phyloP scores from a whole-genome alignment of 1,139 yeast genomes.

The Geotrichum cucujoidarum region DNA sequence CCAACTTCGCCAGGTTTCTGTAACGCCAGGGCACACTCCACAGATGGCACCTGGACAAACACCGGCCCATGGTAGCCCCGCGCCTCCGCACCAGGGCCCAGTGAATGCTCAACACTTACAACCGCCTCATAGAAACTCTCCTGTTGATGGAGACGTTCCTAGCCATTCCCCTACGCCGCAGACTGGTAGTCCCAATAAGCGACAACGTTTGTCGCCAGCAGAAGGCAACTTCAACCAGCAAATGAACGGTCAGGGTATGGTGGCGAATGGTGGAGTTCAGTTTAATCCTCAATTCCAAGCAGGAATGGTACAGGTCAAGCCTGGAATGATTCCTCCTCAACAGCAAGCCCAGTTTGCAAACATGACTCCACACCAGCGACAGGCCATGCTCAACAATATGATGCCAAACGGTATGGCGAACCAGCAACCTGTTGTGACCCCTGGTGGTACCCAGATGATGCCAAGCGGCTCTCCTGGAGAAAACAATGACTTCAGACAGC shows the following conservation, averaged over 20 bases:
- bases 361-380: slow-evolving; percentile 11
- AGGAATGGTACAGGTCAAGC: slow-evolving; percentile 11
- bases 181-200: slow-evolving; percentile 35
- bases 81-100: slow-evolving; percentile 20
- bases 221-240: slow-evolving; percentile 32
- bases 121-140: slow-evolving; percentile 23
- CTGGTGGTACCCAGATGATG: slow-evolving; percentile 15
- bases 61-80: slow-evolving; percentile 26
- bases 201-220: slow-evolving; percentile 37
- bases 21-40: slow-evolving; percentile 4
- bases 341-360: slow-evolving; percentile 9
- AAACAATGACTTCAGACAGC: slow-evolving; percentile 6
- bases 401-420: slow-evolving; percentile 8
- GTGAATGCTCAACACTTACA: slow-evolving; percentile 21
- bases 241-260: slow-evolving; percentile 13
- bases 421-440: slow-evolving; percentile 11
- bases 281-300: slow-evolving; percentile 18
- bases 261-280: slow-evolving; percentile 13
- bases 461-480: slow-evolving; percentile 3
- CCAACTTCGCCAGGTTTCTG: slow-evolving; percentile 9
- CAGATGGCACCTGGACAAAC: slow-evolving; percentile 1
- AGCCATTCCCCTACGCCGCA: slow-evolving; percentile 32
- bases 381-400: slow-evolving; percentile 7
- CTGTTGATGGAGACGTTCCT: slow-evolving; percentile 24
- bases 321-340: slow-evolving; percentile 8